Base-by-base conservation (phyloP, 2,329 filamentous ascomycete genomes). In the Trichoderma sp. region DNA sequence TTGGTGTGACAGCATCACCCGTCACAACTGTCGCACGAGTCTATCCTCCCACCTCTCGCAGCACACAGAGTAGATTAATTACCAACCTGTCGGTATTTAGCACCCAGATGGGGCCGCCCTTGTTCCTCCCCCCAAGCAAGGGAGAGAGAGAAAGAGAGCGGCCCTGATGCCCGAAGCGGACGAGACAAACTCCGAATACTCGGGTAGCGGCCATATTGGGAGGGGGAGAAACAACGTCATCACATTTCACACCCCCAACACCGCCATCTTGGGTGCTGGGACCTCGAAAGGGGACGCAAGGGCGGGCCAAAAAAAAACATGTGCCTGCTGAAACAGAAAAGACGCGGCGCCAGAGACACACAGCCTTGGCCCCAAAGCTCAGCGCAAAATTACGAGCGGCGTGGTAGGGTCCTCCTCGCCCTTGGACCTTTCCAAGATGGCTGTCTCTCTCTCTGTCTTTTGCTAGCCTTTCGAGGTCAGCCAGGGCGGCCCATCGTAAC, bases 181-280 rank as follows among this genome's bases (percentile, higher is more conserved):
- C 65, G 65, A 67, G 65, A 67, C 38, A 67, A 33, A 50, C 65
- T 33, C 65, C 65, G 41, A 24, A 31, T 67, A 53, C n/a, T 67
- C 41, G 65, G 65, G 41, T 50, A 67, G 16, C 41, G 11, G 50
- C 21, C 50, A 56, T 56, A 12, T 21, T 2, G 41, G 41, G 38
- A 27, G 3, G 16, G 38, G 16, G 8, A n/a, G n/a, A 4, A 21
- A 24, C 27, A 67, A 12, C 65, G 59, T 62, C 29, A 18, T 62
- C 27, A 24, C 27, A 53, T 67, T 21, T 31, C 18, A 62, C 59
- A 8, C 59, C 59, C 27, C 59, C 29, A n/a, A 62, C 14, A 33
- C 59, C 59, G 29, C 59, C 18, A 33, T 33, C 16, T n/a, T 33
- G 27, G 59, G 29, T 31, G 11, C 59, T 12, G 27, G 27, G 29